Conservation (phyloP, 1,284 basidiomycete species). For the Malassezia sympodialis region DNA sequence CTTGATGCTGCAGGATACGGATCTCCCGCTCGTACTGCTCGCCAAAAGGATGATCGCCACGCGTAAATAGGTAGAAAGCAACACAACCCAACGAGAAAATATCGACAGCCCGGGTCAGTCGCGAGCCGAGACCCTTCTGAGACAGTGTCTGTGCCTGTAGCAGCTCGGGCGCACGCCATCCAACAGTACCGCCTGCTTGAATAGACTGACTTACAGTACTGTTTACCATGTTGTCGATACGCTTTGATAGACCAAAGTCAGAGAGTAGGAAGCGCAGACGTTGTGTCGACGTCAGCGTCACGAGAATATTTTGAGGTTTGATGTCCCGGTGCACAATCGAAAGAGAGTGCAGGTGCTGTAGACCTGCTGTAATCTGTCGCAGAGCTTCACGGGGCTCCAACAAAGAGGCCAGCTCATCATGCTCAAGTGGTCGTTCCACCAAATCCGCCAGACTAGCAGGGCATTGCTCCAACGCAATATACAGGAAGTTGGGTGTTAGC, state of each 20-base stretch:
- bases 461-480: constrained; percentile 93
- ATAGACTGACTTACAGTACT: constrained; percentile 44
- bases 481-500: constrained; percentile 64
- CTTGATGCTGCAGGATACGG: constrained; percentile 36
- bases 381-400: constrained; percentile 71
- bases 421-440: constrained; percentile 56
- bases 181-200: constrained; percentile 43
- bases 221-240: constrained; percentile 40
- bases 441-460: constrained; percentile 87
- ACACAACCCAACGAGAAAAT: constrained; percentile 46
- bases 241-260: constrained; percentile 46
- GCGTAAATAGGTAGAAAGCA: constrained; percentile 43
- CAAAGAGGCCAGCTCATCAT: constrained; percentile 28
- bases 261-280: constrained; percentile 44
- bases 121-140: constrained; percentile 21
- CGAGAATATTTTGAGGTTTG: constrained; percentile 94
- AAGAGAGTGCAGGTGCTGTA: constrained; percentile 81
- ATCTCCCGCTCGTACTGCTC: constrained; percentile 45
- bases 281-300: constrained; percentile 49
- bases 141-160: constrained; percentile 23
- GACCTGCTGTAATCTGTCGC: constrained; percentile 72
- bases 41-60: constrained; percentile 45
- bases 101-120: constrained; percentile 43
- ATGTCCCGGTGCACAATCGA: constrained; percentile 97
- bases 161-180: constrained; percentile 47